These are phyloP conservation scores for Gossypioides kirkii DNA, from an alignment of 345 rosid genomes.

Conservation along the genomic window DNA sequence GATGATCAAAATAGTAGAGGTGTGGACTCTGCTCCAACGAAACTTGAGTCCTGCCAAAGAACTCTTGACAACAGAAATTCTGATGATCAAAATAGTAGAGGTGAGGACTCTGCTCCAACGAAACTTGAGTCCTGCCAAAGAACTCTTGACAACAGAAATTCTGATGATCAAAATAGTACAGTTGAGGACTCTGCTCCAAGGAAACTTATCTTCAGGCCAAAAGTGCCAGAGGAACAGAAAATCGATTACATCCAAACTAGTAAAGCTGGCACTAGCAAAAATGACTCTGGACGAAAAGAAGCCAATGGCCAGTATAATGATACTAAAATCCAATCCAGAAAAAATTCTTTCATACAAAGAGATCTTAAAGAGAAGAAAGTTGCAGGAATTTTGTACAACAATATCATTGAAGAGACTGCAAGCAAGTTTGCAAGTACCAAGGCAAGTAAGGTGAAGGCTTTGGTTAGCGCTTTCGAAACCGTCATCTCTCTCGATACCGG, in stretches of 20 bases:
- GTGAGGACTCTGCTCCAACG: constrained; percentile 31
- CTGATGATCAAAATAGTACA: constrained; percentile 7
- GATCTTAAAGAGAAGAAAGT: constrained; percentile 43
- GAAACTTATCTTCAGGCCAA: constrained; percentile 51
- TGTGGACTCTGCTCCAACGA: constrained; percentile 33
- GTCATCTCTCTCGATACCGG: constrained; percentile 63
- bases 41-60: constrained; percentile 48
- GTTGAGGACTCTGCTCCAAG: constrained; percentile 30
- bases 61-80: constrained; percentile 19
- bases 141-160: constrained; percentile 22
- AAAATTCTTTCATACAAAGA: constrained; percentile 45
- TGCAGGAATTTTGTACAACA: constrained; percentile 44
- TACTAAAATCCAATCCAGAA: constrained; percentile 26
- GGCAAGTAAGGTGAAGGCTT: constrained; percentile 78
- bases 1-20: constrained; percentile 10
- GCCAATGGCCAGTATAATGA: constrained; percentile 3
- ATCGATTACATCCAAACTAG: constrained; percentile 17
- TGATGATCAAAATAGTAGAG: constrained; percentile 9
- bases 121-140: constrained; percentile 50
- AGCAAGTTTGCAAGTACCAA: constrained; percentile 52
- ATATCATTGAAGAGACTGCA: constrained; percentile 76
- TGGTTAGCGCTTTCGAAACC: constrained; percentile 86
- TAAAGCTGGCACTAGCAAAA: constrained; percentile 14
- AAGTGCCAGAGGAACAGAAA: constrained; percentile 29
- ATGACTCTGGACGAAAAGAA: constrained; percentile 22